Conservation (phyloP, 73 alveolate genomes). For the Paramecium pentaurelia region DNA sequence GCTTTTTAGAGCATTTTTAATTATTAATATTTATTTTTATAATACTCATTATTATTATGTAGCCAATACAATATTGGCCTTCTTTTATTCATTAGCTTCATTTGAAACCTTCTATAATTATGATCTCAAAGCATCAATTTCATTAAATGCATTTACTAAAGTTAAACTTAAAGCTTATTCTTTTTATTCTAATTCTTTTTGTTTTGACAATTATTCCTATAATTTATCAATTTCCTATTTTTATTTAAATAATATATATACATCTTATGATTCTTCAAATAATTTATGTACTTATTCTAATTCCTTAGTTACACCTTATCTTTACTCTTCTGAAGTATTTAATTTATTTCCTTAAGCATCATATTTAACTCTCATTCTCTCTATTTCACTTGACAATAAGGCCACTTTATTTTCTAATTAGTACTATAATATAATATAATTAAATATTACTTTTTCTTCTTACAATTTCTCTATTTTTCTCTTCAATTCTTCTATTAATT, state of each 20-base stretch:
- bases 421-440: background rate
- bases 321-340: background rate
- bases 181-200: background rate
- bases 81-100: background rate
- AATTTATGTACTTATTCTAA: background rate
- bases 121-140: constrained; percentile 34
- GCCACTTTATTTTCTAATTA: constrained; percentile 33
- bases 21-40: background rate
- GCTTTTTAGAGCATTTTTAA: background rate
- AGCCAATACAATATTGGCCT: background rate
- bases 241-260: background rate
- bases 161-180: constrained; percentile 1
- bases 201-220: background rate
- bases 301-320: background rate
- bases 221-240: constrained; percentile 1
- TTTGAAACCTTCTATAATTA: background rate
- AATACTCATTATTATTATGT: background rate
- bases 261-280: background rate
- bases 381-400: constrained; percentile 33
- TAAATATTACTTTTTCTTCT: background rate
- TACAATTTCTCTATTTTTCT: background rate
- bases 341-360: background rate
- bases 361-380: constrained; percentile 22
- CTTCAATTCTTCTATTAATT: background rate
- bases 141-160: background rate